phyloP scores from a whole-genome alignment of 257 asterid genomes.

The Coffea canephora region DNA sequence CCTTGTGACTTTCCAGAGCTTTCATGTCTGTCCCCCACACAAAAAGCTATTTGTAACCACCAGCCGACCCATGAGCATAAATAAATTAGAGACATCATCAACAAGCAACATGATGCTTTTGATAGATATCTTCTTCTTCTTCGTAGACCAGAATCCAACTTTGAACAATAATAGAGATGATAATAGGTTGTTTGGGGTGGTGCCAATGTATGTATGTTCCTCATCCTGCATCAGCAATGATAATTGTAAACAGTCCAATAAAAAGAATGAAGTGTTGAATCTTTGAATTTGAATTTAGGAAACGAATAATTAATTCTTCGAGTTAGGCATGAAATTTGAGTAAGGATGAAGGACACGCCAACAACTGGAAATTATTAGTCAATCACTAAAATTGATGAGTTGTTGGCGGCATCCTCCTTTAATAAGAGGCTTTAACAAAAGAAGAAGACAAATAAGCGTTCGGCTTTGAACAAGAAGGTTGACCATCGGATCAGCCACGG shows the following conservation, averaged over 20 bases:
- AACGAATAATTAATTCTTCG: background rate
- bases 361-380: background rate
- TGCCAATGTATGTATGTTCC: background rate
- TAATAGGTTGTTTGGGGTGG: too few relatives aligned
- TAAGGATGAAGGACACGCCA: background rate
- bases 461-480: too few relatives aligned
- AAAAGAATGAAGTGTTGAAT: too few relatives aligned
- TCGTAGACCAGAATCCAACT: too few relatives aligned
- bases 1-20: background rate
- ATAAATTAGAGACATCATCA: background rate
- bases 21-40: background rate
- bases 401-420: background rate
- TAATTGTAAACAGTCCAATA: too few relatives aligned
- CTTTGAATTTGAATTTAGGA: background rate
- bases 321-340: slow-evolving; percentile 11
- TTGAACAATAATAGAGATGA: too few relatives aligned
- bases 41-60: background rate
- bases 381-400: background rate
- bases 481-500: too few relatives aligned
- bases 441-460: background rate
- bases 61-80: background rate
- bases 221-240: background rate
- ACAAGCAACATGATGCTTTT: background rate
- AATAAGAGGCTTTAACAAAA: background rate
- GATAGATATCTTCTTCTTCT: too few relatives aligned